Percentiles rank a stretch among this genome's conserved stretches.
phyloP scores from a whole-genome alignment of 1,284 basidiomycete genomes.

The Rhodotorula sp. region DNA sequence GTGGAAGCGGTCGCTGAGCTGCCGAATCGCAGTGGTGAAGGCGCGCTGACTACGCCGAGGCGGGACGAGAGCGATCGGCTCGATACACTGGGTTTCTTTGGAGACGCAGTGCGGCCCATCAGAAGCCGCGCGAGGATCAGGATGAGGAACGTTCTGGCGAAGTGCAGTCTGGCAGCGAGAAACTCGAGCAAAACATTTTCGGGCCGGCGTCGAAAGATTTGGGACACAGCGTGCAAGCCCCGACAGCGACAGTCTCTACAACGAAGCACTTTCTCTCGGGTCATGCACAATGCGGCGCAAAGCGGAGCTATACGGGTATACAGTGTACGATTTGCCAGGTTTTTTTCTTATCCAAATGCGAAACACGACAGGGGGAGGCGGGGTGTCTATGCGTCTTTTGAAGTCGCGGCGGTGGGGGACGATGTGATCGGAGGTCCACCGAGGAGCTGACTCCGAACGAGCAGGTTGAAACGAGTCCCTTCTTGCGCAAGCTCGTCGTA shows the following conservation, averaged over 20 bases:
- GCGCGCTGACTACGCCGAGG: not conserved
- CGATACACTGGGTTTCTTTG: slow-evolving; percentile 3
- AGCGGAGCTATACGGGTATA: too few species aligned
- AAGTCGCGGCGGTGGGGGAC: not conserved
- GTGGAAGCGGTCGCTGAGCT: not conserved
- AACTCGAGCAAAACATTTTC: not conserved
- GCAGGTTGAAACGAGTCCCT: slow-evolving; percentile 42
- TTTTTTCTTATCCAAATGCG: not conserved
- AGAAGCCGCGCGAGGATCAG: too few species aligned
- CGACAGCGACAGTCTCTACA: too few species aligned
- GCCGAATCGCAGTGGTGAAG: slow-evolving; percentile 18
- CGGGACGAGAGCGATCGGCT: slow-evolving; percentile 16
- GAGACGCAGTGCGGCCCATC: slow-evolving; percentile 23
- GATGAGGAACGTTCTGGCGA: not conserved
- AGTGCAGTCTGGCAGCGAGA: not conserved
- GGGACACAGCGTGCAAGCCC: too few species aligned
- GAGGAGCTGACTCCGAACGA: slow-evolving; percentile 38
- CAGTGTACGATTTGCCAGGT: too few species aligned
- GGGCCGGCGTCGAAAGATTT: too few species aligned
- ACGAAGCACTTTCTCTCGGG: not conserved
- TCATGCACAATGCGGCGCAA: too few species aligned
- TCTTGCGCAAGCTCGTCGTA: slow-evolving; percentile 63
- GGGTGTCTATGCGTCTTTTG: not conserved
- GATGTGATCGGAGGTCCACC: slow-evolving; percentile 8
- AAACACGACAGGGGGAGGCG: not conserved